Evolutionary conservation across 2,329 filamentous ascomycete species (phyloP).

Genomic region (Curvularia sp.): DNA sequence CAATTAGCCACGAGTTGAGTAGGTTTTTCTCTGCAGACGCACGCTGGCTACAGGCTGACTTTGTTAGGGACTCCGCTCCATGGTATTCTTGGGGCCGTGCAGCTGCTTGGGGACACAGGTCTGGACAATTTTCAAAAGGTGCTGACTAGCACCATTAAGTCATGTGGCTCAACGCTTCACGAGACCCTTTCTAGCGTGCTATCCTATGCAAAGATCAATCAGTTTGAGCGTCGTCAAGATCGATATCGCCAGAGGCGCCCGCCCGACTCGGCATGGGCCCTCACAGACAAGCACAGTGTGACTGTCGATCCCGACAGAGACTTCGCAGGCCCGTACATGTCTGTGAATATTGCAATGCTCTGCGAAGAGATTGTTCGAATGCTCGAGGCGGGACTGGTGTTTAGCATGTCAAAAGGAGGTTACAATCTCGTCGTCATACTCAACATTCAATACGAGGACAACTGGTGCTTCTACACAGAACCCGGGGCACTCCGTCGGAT

Average conservation of each 20-base stretch:
- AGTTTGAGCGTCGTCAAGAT: slow-evolving; percentile 1
- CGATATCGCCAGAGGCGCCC: neutral
- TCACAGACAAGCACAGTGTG: neutral
- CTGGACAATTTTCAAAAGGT: neutral
- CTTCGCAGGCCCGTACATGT: neutral
- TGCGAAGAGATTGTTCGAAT: neutral
- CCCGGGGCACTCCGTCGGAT: neutral
- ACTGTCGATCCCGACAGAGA: neutral
- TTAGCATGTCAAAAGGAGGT: neutral
- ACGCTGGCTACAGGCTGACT: no score
- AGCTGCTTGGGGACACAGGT: neutral
- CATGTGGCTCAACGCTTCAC: neutral
- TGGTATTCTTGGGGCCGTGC: neutral
- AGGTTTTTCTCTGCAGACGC: no score
- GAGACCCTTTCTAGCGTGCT: slow-evolving; percentile 1
- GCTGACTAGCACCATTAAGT: neutral
- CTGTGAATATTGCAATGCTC: neutral
- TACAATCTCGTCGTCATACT: neutral
- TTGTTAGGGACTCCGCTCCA: neutral
- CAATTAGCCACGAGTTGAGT: no score
- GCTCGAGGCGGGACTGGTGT: neutral
- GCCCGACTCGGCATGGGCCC: neutral
- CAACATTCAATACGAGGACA: neutral
- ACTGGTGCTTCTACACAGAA: slow-evolving; percentile 1
- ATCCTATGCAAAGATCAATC: slow-evolving; percentile 2